Percentiles rank a stretch among this genome's conserved stretches.
Conservation (phyloP, 345 rosid genomes). For the Anastatica hierochuntica region DNA sequence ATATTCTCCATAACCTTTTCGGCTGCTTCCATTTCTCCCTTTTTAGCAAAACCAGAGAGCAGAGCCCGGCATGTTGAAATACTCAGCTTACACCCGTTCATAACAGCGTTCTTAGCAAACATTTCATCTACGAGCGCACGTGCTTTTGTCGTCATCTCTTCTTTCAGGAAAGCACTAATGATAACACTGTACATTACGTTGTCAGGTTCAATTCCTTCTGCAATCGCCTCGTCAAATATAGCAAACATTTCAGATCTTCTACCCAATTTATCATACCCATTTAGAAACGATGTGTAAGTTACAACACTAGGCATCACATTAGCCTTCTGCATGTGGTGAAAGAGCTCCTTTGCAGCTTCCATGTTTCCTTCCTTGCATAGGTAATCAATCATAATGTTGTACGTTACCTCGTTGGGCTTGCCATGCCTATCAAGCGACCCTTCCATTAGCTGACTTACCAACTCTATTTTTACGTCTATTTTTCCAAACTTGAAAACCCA, state of each 20-base stretch:
- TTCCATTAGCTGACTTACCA: conserved; percentile 35
- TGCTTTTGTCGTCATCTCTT: conserved; percentile 39
- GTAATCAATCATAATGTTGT: conserved; percentile 55
- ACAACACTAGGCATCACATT: conserved; percentile 40
- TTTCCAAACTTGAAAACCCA: conserved; percentile 52
- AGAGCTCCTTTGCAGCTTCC: conserved; percentile 51
- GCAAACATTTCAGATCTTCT: conserved; percentile 39
- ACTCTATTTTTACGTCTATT: conserved; percentile 21
- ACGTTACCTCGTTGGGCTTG: conserved; percentile 52
- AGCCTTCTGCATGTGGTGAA: conserved; percentile 42
- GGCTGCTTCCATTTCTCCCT: conserved; percentile 39
- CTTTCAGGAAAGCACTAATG: conserved; percentile 39
- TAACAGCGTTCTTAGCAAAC: conserved; percentile 24
- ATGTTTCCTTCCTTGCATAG: conserved; percentile 48
- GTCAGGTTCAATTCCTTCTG: conserved; percentile 55
- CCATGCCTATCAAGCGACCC: conserved; percentile 33
- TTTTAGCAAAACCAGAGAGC: conserved; percentile 36
- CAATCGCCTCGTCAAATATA: conserved; percentile 52
- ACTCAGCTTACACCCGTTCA: conserved; percentile 42
- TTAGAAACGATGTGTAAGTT: conserved; percentile 52
- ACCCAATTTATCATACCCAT: conserved; percentile 40
- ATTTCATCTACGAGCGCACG: conserved; percentile 42
- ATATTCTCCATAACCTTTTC: conserved; percentile 40
- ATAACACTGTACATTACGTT: conserved; percentile 42
- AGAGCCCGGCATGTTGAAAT: conserved; percentile 36